Percentiles rank a stretch among this genome's conserved stretches.
phyloP scores from a whole-genome alignment of 1,139 yeast species.

The Sugiyamaella xylanicola region DNA sequence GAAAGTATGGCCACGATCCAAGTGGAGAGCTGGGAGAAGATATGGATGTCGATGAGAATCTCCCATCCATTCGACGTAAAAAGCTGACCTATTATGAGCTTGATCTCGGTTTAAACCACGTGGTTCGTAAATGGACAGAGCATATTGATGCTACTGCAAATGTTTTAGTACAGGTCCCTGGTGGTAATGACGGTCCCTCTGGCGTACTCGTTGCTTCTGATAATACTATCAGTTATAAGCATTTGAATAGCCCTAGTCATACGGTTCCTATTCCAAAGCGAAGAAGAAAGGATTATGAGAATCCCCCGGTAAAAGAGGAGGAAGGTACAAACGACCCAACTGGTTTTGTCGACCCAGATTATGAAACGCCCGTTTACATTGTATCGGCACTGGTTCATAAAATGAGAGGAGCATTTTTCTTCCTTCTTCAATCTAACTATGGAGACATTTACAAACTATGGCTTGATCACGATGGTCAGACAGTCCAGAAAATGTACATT shows the following conservation, averaged over 20 bases:
- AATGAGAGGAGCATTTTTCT: constrained; percentile 54
- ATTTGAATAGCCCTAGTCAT: constrained; percentile 41
- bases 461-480: constrained; percentile 42
- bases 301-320: constrained; percentile 8
- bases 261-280: constrained; percentile 58
- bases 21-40: constrained; percentile 5
- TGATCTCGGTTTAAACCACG: constrained; percentile 82
- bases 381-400: constrained; percentile 63
- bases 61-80: constrained; percentile 36
- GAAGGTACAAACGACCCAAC: neutral
- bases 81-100: constrained; percentile 70
- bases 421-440: constrained; percentile 65
- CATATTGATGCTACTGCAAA: constrained; percentile 48
- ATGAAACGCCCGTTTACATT: constrained; percentile 45
- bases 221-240: constrained; percentile 51
- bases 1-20: constrained; percentile 17
- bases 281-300: constrained; percentile 5
- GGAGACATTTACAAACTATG: constrained; percentile 82
- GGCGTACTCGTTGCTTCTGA: constrained; percentile 59
- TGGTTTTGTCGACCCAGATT: constrained; percentile 24
- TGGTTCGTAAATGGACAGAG: constrained; percentile 55
- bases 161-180: constrained; percentile 50
- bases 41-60: constrained; percentile 31
- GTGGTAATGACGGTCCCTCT: constrained; percentile 61
- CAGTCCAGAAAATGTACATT: constrained; percentile 47